Evolutionary conservation across 2,329 filamentous ascomycete genomes (phyloP).

Genomic region (Exophiala mesophila): DNA sequence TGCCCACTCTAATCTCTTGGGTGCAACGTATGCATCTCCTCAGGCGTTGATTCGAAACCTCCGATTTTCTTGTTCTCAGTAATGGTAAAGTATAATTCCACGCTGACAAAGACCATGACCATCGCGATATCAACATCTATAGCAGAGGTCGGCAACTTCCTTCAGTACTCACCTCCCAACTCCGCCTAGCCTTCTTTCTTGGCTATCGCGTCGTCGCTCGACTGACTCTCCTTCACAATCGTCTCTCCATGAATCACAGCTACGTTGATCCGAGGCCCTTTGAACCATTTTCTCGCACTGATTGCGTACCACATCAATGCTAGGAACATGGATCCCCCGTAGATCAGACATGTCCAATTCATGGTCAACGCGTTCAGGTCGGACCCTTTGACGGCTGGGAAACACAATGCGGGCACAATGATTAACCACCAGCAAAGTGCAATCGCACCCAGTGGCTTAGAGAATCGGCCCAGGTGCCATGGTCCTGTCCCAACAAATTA

Average conservation of each 20-base stretch:
- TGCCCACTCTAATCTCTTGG: too few relatives aligned
- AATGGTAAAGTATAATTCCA: too few relatives aligned
- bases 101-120: too few relatives aligned
- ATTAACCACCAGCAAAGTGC: conserved; percentile 29
- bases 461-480: conserved; percentile 31
- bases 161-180: too few relatives aligned
- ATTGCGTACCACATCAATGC: conserved; percentile 30
- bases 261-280: conserved; percentile 32
- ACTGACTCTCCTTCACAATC: conserved; percentile 10
- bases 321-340: conserved; percentile 30
- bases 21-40: too few relatives aligned
- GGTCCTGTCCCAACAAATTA: conserved; percentile 19
- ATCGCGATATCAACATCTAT: too few relatives aligned
- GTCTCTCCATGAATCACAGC: conserved; percentile 10
- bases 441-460: conserved; percentile 28
- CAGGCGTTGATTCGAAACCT: too few relatives aligned
- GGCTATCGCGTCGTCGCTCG: neutral
- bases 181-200: too few relatives aligned
- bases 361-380: conserved; percentile 29
- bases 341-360: conserved; percentile 33
- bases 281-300: conserved; percentile 32
- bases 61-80: too few relatives aligned
- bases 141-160: too few relatives aligned
- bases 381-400: conserved; percentile 29
- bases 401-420: conserved; percentile 31